Evolutionary conservation across 2,329 filamentous ascomycete species (phyloP).

Genomic region (Harringtonia lauricola): DNA sequence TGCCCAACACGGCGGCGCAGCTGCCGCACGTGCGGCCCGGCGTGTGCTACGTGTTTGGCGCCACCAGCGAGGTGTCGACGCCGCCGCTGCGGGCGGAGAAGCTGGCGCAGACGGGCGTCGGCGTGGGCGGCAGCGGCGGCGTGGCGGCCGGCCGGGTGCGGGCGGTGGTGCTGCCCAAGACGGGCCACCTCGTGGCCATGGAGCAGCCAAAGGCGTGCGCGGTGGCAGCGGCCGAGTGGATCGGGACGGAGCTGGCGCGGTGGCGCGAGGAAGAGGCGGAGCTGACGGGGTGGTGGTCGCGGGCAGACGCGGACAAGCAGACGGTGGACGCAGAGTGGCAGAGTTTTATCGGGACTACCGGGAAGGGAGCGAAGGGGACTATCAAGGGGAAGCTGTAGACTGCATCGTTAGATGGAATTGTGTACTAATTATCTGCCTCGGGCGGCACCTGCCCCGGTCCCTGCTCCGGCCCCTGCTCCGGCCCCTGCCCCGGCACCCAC

Average conservation of each 20-base stretch:
- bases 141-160: constrained; percentile 53
- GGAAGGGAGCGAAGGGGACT: no score
- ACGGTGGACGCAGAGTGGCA: constrained; percentile 43
- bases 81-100: constrained; percentile 43
- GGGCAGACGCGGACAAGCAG: constrained; percentile 39
- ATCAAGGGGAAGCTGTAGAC: constrained; percentile 4
- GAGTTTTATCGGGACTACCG: constrained; percentile 10
- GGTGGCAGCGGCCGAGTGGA: constrained; percentile 42
- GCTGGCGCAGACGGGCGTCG: constrained; percentile 51
- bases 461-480: constrained; percentile 12
- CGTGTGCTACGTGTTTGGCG: constrained; percentile 61
- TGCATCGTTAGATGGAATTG: neutral
- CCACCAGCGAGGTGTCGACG: constrained; percentile 42
- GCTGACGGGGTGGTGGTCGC: constrained; percentile 43
- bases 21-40: constrained; percentile 52
- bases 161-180: constrained; percentile 49
- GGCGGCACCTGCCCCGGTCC: no score
- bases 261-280: constrained; percentile 47
- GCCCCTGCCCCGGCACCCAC: constrained; percentile 42
- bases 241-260: constrained; percentile 41
- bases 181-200: constrained; percentile 77
- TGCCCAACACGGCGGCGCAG: constrained; percentile 39
- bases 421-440: neutral
- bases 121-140: constrained; percentile 57
- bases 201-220: constrained; percentile 62